phyloP scores from a whole-genome alignment of 2,329 filamentous ascomycete genomes.

The Xylariaceae sp. region DNA sequence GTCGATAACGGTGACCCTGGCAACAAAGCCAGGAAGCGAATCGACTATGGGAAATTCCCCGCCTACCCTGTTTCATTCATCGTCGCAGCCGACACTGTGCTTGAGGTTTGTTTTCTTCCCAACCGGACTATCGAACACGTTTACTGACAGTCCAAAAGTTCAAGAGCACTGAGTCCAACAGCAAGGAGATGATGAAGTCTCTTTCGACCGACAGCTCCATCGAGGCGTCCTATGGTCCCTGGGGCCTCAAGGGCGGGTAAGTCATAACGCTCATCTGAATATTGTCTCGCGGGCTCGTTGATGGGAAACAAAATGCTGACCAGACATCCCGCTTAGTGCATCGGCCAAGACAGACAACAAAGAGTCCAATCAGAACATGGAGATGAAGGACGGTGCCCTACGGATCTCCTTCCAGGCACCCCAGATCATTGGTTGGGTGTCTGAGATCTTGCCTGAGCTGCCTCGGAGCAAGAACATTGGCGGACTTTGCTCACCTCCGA shows the following conservation, averaged over 20 bases:
- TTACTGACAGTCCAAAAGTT: background rate
- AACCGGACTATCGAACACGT: background rate
- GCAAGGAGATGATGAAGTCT: background rate
- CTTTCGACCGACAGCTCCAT: background rate
- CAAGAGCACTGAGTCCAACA: background rate
- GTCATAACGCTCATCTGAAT: too few species aligned
- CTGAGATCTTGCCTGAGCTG: background rate
- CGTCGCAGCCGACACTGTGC: background rate
- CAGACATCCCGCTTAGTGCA: too few species aligned
- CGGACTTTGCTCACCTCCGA: too few species aligned
- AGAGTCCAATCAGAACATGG: background rate
- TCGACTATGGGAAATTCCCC: background rate
- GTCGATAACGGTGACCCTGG: background rate
- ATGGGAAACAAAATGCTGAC: too few species aligned
- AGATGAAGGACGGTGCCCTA: background rate
- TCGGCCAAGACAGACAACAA: too few species aligned
- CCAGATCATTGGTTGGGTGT: conserved; percentile 1
- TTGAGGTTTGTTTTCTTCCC: background rate
- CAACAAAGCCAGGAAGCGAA: background rate
- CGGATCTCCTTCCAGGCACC: background rate
- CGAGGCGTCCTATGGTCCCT: background rate
- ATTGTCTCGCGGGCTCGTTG: too few species aligned
- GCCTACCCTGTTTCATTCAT: background rate
- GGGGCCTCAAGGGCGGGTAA: background rate
- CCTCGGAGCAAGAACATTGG: background rate